phyloP scores from a whole-genome alignment of 352 stramenopile species.

The Pythium coloratum region DNA sequence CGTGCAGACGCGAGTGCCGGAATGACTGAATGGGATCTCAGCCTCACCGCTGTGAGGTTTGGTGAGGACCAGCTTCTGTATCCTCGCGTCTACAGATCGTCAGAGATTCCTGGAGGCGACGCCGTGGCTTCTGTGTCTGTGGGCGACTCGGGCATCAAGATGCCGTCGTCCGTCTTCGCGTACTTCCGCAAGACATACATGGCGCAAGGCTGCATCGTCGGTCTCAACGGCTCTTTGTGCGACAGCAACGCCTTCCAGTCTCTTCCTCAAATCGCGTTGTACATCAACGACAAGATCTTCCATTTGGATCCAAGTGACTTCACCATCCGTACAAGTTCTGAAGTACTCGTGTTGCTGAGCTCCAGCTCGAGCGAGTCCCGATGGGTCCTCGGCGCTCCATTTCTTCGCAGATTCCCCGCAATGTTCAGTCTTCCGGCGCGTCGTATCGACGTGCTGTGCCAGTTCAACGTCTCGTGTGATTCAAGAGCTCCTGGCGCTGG shows the following conservation, averaged over 20 bases:
- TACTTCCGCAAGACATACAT: background rate
- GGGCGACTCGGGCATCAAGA: background rate
- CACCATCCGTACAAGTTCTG: background rate
- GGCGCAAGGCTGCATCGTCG: background rate
- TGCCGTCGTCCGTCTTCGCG: background rate
- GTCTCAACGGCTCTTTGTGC: background rate
- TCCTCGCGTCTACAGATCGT: background rate
- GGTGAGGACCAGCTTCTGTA: background rate
- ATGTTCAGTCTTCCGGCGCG: constrained; percentile 1
- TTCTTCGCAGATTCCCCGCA: constrained; percentile 9
- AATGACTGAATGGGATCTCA: background rate
- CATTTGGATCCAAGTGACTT: background rate
- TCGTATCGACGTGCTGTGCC: constrained; percentile 2
- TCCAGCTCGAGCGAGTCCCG: background rate
- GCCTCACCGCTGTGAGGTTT: background rate
- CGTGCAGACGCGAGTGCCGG: background rate
- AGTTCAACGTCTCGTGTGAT: constrained; percentile 5
- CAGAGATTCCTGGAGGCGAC: background rate
- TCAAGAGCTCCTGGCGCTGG: background rate
- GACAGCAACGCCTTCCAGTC: background rate
- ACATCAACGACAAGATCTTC: background rate
- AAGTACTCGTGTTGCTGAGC: background rate
- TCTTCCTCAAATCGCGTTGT: background rate
- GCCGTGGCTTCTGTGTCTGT: background rate
- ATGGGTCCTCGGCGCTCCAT: constrained; percentile 8